A percentile compares a stretch with the other conserved stretches of the same genome.
Conservation (phyloP, 2,329 filamentous ascomycete species). For the Pyrenochaeta sp. region DNA sequence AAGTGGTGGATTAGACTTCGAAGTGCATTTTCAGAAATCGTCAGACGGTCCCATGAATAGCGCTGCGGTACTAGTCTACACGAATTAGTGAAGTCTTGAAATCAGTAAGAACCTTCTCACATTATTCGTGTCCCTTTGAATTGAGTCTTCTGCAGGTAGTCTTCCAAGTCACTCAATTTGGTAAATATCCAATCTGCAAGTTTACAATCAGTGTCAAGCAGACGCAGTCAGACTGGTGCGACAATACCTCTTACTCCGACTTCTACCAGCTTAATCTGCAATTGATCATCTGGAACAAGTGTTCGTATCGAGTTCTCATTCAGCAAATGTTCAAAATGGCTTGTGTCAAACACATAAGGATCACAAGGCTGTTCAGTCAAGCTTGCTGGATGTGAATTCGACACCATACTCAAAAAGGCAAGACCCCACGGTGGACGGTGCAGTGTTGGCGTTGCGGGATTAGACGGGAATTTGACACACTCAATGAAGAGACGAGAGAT, state of each 20-base stretch:
- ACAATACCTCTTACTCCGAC: slow-evolving; percentile 2
- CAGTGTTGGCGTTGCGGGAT: not conserved
- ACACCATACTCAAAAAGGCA: not conserved
- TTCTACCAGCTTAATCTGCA: slow-evolving; percentile 11
- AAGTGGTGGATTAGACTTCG: slow-evolving; percentile 5
- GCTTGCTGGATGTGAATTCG: not conserved
- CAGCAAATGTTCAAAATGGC: slow-evolving; percentile 9
- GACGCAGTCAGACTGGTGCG: no score
- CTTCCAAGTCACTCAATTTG: not conserved
- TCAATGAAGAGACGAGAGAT: not conserved
- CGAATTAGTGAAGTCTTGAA: not conserved
- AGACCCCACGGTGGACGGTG: not conserved
- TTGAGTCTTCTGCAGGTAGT: slow-evolving; percentile 2
- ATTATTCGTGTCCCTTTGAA: slow-evolving; percentile 12
- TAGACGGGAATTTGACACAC: not conserved
- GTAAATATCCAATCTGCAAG: slow-evolving; percentile 6
- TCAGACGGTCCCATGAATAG: slow-evolving; percentile 8
- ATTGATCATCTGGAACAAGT: slow-evolving; percentile 6
- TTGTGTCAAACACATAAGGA: slow-evolving; percentile 8
- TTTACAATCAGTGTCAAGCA: not conserved
- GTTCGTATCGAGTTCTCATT: slow-evolving; percentile 4
- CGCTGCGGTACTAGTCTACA: slow-evolving; percentile 8
- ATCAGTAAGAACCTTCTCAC: not conserved
- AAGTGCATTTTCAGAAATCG: slow-evolving; percentile 9
- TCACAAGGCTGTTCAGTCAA: not conserved